Evolutionary conservation across 768 basidiomycete genomes (phyloP).

Genomic region (Cubamyces lactineus): DNA sequence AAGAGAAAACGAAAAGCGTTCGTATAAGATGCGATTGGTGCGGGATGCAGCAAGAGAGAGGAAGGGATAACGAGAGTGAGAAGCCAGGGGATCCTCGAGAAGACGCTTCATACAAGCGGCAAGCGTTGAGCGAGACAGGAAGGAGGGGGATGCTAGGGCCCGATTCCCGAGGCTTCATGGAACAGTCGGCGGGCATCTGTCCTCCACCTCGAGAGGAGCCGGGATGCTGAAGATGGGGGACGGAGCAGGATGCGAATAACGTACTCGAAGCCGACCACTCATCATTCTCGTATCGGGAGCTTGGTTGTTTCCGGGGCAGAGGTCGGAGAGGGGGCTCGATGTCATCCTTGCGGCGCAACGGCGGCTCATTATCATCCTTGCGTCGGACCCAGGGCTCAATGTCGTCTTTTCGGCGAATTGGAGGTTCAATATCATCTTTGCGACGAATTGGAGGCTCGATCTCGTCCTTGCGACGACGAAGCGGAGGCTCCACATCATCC

Average conservation of each 20-base stretch:
- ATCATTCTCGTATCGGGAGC: slow-evolving; percentile 22
- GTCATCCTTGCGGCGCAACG: slow-evolving; percentile 18
- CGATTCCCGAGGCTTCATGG: slow-evolving; percentile 50
- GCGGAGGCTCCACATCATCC: slow-evolving; percentile 18
- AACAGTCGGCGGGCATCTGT: slow-evolving; percentile 34
- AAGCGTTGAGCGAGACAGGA: slow-evolving; percentile 38
- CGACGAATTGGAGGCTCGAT: slow-evolving; percentile 2
- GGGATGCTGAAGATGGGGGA: slow-evolving; percentile 43
- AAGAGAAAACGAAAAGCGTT: slow-evolving; percentile 43
- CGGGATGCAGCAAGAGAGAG: slow-evolving; percentile 34
- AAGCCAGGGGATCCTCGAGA: slow-evolving; percentile 44
- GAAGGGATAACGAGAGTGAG: slow-evolving; percentile 39
- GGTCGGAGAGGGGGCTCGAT: slow-evolving; percentile 15
- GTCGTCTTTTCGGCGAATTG: slow-evolving; percentile 17
- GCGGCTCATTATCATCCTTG: slow-evolving; percentile 19
- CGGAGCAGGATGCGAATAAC: slow-evolving; percentile 60
- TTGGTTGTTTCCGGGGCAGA: slow-evolving; percentile 22
- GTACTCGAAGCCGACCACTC: slow-evolving; percentile 53
- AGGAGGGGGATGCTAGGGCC: slow-evolving; percentile 39
- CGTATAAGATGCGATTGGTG: slow-evolving; percentile 40
- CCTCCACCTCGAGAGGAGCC: slow-evolving; percentile 40
- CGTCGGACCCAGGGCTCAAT: slow-evolving; percentile 6
- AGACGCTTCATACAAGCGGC: slow-evolving; percentile 46
- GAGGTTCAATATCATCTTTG: slow-evolving; percentile 16
- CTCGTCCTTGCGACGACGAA: slow-evolving; percentile 13